A percentile compares a stretch with the other conserved stretches of the same genome.
Conservation (phyloP, 306 rosid species). For the Pterocarpus macrocarpus region DNA sequence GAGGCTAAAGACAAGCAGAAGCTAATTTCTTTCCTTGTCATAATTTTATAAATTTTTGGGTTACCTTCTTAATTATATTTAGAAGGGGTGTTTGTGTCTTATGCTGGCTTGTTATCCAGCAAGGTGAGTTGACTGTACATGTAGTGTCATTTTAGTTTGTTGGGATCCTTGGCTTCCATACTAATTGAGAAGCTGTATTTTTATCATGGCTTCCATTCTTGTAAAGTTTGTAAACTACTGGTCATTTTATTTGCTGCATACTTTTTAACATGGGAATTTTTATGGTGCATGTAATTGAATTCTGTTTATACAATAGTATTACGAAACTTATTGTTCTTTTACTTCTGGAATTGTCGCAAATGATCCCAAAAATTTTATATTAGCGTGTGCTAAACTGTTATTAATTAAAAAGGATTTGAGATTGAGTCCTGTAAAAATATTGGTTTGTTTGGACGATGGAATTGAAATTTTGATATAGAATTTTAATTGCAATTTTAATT, state of each 20-base stretch:
- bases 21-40: constrained; percentile 62
- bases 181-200: constrained; percentile 74
- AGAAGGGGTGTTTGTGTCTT: constrained; percentile 56
- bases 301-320: too few species aligned
- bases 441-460: too few species aligned
- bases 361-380: too few species aligned
- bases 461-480: too few species aligned
- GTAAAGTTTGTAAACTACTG: constrained; percentile 57
- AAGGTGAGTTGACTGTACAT: constrained; percentile 71
- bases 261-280: background rate
- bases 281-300: too few species aligned
- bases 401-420: too few species aligned
- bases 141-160: constrained; percentile 60
- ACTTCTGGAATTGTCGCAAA: too few species aligned
- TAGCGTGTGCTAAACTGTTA: too few species aligned
- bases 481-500: too few species aligned
- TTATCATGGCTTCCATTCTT: constrained; percentile 58
- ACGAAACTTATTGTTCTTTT: too few species aligned
- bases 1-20: constrained; percentile 75
- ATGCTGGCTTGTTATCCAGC: constrained; percentile 59
- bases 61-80: constrained; percentile 50
- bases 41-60: constrained; percentile 69
- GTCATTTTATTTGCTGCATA: constrained; percentile 38
- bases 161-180: constrained; percentile 74
- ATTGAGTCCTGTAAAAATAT: too few species aligned